Evolutionary conservation across 345 rosid species (phyloP).

Genomic region (Garcia nutans): DNA sequence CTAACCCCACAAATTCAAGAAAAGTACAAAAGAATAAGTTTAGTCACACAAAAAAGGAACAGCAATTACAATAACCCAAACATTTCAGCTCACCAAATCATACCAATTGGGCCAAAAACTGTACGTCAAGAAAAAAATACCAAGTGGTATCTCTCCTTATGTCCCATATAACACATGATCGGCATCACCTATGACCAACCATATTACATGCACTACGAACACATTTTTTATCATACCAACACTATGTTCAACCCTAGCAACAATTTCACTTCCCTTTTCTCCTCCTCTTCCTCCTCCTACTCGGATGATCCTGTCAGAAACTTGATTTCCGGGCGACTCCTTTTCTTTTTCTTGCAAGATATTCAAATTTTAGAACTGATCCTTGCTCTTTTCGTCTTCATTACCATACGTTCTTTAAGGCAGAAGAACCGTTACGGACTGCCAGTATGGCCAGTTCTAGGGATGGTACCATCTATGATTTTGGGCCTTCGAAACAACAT

Average conservation of each 20-base stretch:
- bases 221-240: slow-evolving; percentile 28
- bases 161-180: slow-evolving; percentile 34
- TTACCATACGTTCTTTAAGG: slow-evolving; percentile 50
- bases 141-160: background rate
- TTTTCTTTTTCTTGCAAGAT: slow-evolving; percentile 50
- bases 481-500: slow-evolving; percentile 42
- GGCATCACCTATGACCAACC: background rate
- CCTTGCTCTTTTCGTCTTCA: slow-evolving; percentile 49
- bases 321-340: slow-evolving; percentile 22
- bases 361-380: slow-evolving; percentile 51
- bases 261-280: slow-evolving; percentile 37
- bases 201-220: slow-evolving; percentile 19
- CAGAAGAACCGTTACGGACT: slow-evolving; percentile 52
- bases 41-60: slow-evolving; percentile 1
- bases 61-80: slow-evolving; percentile 10
- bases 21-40: slow-evolving; percentile 16
- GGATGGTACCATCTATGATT: slow-evolving; percentile 85
- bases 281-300: slow-evolving; percentile 13
- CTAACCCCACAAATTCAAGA: slow-evolving; percentile 16
- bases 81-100: slow-evolving; percentile 82
- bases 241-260: slow-evolving; percentile 42
- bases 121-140: slow-evolving; percentile 52
- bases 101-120: slow-evolving; percentile 51
- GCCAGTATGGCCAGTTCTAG: slow-evolving; percentile 81
- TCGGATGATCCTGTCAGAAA: slow-evolving; percentile 6